A percentile compares a stretch with the other conserved stretches of the same genome.
Evolutionary conservation across 1,284 basidiomycete species (phyloP).

Genomic region (Naganishia cerealis): DNA sequence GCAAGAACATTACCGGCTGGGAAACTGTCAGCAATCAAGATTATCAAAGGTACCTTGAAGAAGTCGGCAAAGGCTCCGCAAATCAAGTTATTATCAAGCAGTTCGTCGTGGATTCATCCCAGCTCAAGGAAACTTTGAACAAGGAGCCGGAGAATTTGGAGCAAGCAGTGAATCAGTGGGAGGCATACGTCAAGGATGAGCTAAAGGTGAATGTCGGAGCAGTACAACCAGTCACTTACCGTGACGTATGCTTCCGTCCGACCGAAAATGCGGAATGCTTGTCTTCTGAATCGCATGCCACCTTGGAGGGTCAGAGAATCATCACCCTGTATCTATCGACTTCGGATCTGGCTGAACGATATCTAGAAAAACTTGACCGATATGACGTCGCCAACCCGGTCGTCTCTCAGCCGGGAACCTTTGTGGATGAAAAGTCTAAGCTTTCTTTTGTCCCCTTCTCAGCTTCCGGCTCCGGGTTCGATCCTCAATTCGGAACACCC

Average conservation of each 20-base stretch:
- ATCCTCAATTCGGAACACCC: conserved; percentile 10
- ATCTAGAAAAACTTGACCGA: conserved; percentile 14
- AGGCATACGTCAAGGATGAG: conserved; percentile 46
- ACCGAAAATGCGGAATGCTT: conserved; percentile 11
- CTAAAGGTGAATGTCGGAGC: conserved; percentile 38
- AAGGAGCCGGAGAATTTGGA: conserved; percentile 38
- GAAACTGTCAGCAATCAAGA: conserved; percentile 37
- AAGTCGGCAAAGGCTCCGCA: conserved; percentile 11
- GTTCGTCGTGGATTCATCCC: conserved; percentile 40
- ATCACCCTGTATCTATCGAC: conserved; percentile 18
- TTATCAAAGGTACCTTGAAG: conserved; percentile 18
- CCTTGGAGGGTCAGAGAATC: not conserved
- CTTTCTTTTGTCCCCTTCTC: conserved; percentile 22
- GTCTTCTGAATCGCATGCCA: not conserved
- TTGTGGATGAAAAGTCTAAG: not conserved
- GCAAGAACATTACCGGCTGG: conserved; percentile 46
- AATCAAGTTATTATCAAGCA: conserved; percentile 50
- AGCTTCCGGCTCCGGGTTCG: conserved; percentile 5
- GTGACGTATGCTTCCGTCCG: conserved; percentile 24
- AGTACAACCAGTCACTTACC: conserved; percentile 15
- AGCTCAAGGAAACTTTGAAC: conserved; percentile 5
- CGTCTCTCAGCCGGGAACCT: not conserved
- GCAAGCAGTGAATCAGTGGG: conserved; percentile 42
- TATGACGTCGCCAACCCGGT: not conserved
- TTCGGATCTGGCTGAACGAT: conserved; percentile 6